Evolutionary conservation across 345 rosid genomes (phyloP).

Genomic region (Moricandia arvensis): DNA sequence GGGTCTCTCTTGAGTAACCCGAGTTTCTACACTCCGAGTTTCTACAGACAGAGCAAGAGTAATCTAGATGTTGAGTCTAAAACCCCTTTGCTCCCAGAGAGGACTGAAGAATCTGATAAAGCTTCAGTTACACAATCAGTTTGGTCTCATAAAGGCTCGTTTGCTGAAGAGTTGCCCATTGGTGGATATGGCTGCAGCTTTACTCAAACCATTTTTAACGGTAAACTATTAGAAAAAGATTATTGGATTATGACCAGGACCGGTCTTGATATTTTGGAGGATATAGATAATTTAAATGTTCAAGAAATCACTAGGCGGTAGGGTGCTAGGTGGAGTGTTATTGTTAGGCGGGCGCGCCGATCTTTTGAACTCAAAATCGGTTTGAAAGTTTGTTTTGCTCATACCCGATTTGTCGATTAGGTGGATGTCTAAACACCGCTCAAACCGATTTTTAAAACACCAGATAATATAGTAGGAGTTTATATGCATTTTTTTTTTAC

Average conservation of each 20-base stretch:
- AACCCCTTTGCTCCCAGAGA: slow-evolving; percentile 57
- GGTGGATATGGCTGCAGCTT: slow-evolving; percentile 69
- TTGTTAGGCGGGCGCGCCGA: no score
- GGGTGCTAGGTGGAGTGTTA: no score
- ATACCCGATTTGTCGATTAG: no score
- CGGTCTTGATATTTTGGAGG: neutral
- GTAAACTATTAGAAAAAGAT: slow-evolving; percentile 20
- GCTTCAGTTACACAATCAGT: slow-evolving; percentile 55
- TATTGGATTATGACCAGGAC: no score
- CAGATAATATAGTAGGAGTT: neutral
- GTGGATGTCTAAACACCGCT: no score
- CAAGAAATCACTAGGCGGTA: no score
- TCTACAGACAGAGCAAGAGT: slow-evolving; percentile 43
- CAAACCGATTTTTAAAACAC: no score
- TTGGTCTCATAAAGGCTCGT: slow-evolving; percentile 61
- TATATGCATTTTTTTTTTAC: neutral
- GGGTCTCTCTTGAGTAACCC: slow-evolving; percentile 48
- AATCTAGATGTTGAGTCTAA: slow-evolving; percentile 51
- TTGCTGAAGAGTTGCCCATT: slow-evolving; percentile 63
- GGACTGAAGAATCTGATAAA: slow-evolving; percentile 43
- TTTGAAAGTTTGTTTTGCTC: no score
- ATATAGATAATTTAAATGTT: neutral
- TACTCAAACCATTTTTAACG: slow-evolving; percentile 82
- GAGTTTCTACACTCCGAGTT: slow-evolving; percentile 36
- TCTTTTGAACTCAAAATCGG: no score